Conservation (phyloP, 768 basidiomycete genomes). For the Boletus reticulatus region DNA sequence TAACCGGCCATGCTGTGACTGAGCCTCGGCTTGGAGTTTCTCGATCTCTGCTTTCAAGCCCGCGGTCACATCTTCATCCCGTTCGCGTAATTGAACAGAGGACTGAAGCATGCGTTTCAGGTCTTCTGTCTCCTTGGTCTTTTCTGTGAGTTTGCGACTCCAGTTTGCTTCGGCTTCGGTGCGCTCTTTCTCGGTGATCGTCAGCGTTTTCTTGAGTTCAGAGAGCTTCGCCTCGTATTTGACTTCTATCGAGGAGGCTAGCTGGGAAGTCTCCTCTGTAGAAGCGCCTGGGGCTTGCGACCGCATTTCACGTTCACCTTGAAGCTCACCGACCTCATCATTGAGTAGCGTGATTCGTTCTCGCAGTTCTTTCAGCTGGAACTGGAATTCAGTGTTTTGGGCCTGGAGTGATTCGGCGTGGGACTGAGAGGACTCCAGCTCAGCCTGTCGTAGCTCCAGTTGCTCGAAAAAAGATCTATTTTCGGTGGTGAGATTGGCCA, state of each 20-base stretch:
- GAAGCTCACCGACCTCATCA: slow-evolving; percentile 67
- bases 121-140: slow-evolving; percentile 73
- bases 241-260: slow-evolving; percentile 70
- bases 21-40: slow-evolving; percentile 46
- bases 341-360: slow-evolving; percentile 70
- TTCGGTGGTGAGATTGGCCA: slow-evolving; percentile 67
- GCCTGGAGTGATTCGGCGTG: slow-evolving; percentile 73
- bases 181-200: slow-evolving; percentile 74
- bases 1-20: slow-evolving; percentile 48
- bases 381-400: slow-evolving; percentile 81
- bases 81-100: slow-evolving; percentile 57
- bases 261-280: slow-evolving; percentile 66
- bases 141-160: slow-evolving; percentile 80
- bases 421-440: slow-evolving; percentile 78
- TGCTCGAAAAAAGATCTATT: slow-evolving; percentile 84
- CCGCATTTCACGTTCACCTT: slow-evolving; percentile 51
- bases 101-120: slow-evolving; percentile 58
- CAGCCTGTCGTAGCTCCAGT: slow-evolving; percentile 85
- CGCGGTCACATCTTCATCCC: slow-evolving; percentile 49
- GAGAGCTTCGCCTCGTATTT: slow-evolving; percentile 75
- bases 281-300: slow-evolving; percentile 43
- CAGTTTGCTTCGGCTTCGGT: slow-evolving; percentile 87
- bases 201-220: slow-evolving; percentile 66
- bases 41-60: slow-evolving; percentile 56
- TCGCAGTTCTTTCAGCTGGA: slow-evolving; percentile 77